Percentiles rank a stretch among this genome's conserved stretches.
Conservation (phyloP, 2,329 filamentous ascomycete genomes). For the Diaporthe sp. region DNA sequence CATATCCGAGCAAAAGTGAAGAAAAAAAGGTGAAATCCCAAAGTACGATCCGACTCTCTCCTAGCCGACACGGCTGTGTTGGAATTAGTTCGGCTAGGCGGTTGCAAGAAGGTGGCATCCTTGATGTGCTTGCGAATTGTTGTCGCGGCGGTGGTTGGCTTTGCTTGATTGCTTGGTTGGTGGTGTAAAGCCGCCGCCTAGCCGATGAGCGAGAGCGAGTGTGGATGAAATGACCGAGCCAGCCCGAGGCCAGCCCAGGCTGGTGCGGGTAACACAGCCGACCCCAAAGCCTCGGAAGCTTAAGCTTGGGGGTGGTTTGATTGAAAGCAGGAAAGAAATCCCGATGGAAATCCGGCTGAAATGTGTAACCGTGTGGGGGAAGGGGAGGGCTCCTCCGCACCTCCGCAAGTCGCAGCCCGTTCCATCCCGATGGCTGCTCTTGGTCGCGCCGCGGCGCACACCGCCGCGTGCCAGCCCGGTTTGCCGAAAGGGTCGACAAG, state of each 20-base stretch:
- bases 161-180: not conserved
- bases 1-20: not conserved
- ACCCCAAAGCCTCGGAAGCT: slow-evolving; percentile 23
- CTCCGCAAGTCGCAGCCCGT: slow-evolving; percentile 35
- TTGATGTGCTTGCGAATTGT: slow-evolving; percentile 1
- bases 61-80: not conserved
- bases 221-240: slow-evolving; percentile 2
- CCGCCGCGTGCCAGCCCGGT: slow-evolving; percentile 22
- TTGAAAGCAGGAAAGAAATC: slow-evolving; percentile 16
- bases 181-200: slow-evolving; percentile 10
- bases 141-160: not conserved
- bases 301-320: not conserved
- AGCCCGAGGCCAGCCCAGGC: slow-evolving; percentile 7
- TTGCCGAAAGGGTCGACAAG: slow-evolving; percentile 17
- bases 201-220: slow-evolving; percentile 4
- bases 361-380: slow-evolving; percentile 13
- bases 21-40: not conserved
- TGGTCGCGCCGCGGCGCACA: slow-evolving; percentile 28
- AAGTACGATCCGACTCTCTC: not conserved
- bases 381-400: slow-evolving; percentile 8
- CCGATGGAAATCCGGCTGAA: slow-evolving; percentile 35
- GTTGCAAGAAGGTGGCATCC: slow-evolving; percentile 15
- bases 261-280: slow-evolving; percentile 27
- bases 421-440: slow-evolving; percentile 28
- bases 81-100: not conserved